A percentile compares a stretch with the other conserved stretches of the same genome.
Evolutionary conservation across 139 green algal species (phyloP).

Genomic region (Asterochloris sp.): DNA sequence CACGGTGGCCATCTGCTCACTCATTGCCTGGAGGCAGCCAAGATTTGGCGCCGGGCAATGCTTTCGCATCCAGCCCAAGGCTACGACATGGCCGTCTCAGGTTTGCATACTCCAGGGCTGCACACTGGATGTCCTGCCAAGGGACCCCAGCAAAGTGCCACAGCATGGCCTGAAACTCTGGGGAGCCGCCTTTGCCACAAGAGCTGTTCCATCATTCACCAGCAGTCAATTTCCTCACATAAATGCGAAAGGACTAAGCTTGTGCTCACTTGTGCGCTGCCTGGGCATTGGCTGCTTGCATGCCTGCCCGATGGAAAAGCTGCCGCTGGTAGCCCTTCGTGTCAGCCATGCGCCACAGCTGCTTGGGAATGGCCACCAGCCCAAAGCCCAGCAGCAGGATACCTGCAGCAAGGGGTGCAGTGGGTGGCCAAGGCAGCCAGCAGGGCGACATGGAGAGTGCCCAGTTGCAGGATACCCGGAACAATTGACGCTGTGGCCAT

Average conservation of each 20-base stretch:
- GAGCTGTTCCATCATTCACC: no score
- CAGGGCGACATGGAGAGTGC: no score
- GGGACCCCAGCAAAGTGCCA: neutral
- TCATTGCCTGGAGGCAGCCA: no score
- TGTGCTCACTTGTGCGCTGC: conserved; percentile 17
- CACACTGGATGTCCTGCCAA: neutral
- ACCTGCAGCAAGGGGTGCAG: conserved; percentile 13
- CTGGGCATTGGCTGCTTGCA: conserved; percentile 28
- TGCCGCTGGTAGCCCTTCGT: conserved; percentile 20
- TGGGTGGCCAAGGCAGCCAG: no score
- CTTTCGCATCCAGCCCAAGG: neutral
- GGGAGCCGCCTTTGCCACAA: no score
- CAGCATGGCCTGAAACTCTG: neutral
- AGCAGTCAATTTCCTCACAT: no score
- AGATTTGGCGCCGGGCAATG: neutral
- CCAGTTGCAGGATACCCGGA: no score
- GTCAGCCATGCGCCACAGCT: conserved; percentile 48
- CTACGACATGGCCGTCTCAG: no score
- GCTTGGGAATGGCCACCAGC: conserved; percentile 55
- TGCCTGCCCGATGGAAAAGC: conserved; percentile 39
- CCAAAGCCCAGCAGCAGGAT: conserved; percentile 64
- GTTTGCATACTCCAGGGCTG: neutral
- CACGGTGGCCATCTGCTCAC: no score
- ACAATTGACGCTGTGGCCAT: no score
- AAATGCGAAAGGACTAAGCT: no score